Conservation (phyloP, 2,329 filamentous ascomycete species). For the Ceratocystis alfenasii region DNA sequence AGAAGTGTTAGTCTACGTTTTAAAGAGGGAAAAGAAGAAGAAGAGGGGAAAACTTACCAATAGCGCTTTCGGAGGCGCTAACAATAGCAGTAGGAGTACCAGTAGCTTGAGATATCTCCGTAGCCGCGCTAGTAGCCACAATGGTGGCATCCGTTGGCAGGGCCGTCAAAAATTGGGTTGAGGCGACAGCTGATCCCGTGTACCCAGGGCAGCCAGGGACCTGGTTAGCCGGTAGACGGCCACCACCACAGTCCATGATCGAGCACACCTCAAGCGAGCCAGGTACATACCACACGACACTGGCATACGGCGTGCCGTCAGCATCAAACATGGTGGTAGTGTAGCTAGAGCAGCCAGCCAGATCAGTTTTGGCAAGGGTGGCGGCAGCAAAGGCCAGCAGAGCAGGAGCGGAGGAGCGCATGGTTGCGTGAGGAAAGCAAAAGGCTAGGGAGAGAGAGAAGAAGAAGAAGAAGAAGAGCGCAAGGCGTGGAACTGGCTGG, state of each 20-base stretch:
- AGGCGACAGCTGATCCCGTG: constrained; percentile 43
- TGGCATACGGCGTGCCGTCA: constrained; percentile 32
- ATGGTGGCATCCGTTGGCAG: constrained; percentile 5
- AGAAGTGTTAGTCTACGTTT: too few species aligned
- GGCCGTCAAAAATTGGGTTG: constrained; percentile 36
- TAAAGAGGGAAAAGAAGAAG: too few species aligned
- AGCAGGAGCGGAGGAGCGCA: constrained; percentile 25
- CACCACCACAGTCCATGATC: constrained; percentile 55
- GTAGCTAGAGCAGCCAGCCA: constrained; percentile 35
- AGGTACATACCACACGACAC: constrained; percentile 48
- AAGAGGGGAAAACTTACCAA: background rate
- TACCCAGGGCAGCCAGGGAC: constrained; percentile 50
- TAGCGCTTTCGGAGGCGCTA: too few species aligned
- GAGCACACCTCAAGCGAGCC: constrained; percentile 53
- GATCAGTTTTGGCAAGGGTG: constrained; percentile 34
- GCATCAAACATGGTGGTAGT: constrained; percentile 29
- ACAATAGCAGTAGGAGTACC: too few species aligned
- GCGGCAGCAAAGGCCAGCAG: constrained; percentile 28
- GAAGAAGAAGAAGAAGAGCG: background rate
- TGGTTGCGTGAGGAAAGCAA: background rate
- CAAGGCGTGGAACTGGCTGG: background rate
- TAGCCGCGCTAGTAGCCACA: background rate
- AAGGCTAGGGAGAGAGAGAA: background rate
- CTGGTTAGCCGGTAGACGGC: constrained; percentile 50
- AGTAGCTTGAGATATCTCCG: background rate